Percentiles rank a stretch among this genome's conserved stretches.
Conservation (phyloP, 2,329 filamentous ascomycete species). For the Ascochyta viciae-villosae region DNA sequence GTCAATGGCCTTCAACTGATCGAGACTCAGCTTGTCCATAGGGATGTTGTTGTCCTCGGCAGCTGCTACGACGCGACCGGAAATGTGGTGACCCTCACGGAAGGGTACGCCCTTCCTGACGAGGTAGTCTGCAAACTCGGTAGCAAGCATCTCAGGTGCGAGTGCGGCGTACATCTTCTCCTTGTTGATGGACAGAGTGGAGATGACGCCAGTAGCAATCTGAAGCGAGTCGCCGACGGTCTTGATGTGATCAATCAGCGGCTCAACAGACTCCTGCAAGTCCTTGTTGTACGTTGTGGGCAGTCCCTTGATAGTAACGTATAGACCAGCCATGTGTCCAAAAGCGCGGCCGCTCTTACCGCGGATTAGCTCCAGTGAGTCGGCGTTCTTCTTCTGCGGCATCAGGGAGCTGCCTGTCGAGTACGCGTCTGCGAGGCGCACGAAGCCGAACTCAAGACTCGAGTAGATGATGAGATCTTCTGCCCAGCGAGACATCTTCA, state of each 20-base stretch:
- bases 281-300: conserved; percentile 91
- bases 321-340: conserved; percentile 81
- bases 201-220: conserved; percentile 82
- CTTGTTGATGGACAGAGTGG: conserved; percentile 72
- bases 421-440: conserved; percentile 79
- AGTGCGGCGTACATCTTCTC: conserved; percentile 81
- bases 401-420: conserved; percentile 78
- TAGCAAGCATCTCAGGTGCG: conserved; percentile 83
- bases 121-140: conserved; percentile 70
- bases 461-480: conserved; percentile 89
- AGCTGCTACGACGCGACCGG: conserved; percentile 74
- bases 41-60: conserved; percentile 70
- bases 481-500: conserved; percentile 79
- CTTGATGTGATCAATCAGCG: conserved; percentile 84
- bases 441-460: conserved; percentile 77
- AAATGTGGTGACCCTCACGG: conserved; percentile 81
- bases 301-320: conserved; percentile 77
- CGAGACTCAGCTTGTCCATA: conserved; percentile 73
- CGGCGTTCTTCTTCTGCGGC: conserved; percentile 86
- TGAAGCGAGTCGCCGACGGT: conserved; percentile 81
- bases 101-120: conserved; percentile 75
- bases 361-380: conserved; percentile 76
- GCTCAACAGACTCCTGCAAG: conserved; percentile 85
- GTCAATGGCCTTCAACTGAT: conserved; percentile 74
- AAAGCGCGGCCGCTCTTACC: conserved; percentile 80